Evolutionary conservation across 805 yeast genomes (phyloP), one percentile per base, ranked within the genome.

Genomic region (Suhomyces sp.): DNA sequence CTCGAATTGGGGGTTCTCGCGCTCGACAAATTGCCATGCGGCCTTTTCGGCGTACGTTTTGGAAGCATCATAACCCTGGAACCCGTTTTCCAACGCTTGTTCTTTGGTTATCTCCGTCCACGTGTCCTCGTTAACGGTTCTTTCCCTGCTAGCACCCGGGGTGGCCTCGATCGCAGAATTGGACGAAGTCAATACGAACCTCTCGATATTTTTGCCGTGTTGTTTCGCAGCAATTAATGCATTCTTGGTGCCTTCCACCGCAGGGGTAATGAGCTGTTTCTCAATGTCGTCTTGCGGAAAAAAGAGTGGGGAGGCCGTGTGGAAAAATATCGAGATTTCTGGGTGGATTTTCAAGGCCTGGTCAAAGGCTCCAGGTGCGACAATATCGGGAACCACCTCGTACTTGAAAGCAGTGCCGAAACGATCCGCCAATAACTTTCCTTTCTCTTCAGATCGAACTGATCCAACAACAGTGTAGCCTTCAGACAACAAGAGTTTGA

Each of bases 11-110:
- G 76, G 69, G 47, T 64, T 65, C 42, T 69, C 66, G 26, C 64
- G 56, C 19, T 74, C 60, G 48, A 80, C 70, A 15, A 72, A 76
- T 3, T 80, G 76, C 86, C 90, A 84, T 3, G 87, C 87, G 1
- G 81, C 77, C 48, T 69, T 66, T 62, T 86, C 90, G 15, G 88
- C 87, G 54, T 78, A 76, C 40, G 79, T 81, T 66, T 83, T 83
- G n/a, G 87, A 82, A 4, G 82, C 88, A 51, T 77, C 58, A 65
- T 84, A 83, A 2, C 84, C 87, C 44, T 54, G 54, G 17, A 63
- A 57, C 2, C 74, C 67, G 57, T 78, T 74, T 22, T 53, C 57
- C 50, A 76, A 74, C 9, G 77, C 71, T 53, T 76, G 75, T 48
- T 79, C 82, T 75, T 79, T 77, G 13, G 82, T 73, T 27, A 80